Percentiles rank a stretch among this genome's conserved stretches.
phyloP scores from a whole-genome alignment of 345 rosid species.

The Heritiera littoralis region DNA sequence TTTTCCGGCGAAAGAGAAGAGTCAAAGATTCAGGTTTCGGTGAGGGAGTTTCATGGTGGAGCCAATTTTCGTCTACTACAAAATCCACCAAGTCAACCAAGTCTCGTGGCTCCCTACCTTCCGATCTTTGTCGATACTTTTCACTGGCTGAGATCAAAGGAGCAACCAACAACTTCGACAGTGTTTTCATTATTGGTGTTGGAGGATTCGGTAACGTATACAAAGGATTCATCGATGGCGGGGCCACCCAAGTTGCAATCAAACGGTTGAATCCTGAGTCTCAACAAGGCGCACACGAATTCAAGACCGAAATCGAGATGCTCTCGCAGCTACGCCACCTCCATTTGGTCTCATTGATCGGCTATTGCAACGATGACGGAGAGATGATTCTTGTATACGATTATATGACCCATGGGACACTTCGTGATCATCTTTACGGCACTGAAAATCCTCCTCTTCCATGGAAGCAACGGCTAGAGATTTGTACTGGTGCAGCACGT shows the following conservation, averaged over 20 bases:
- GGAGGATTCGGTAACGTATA: constrained; percentile 48
- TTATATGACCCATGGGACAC: too few species aligned
- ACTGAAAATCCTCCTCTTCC: too few species aligned
- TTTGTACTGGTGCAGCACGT: too few species aligned
- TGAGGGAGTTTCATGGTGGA: constrained; percentile 6
- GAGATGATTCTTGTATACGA: constrained; percentile 40
- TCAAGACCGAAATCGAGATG: constrained; percentile 44
- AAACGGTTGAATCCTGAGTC: constrained; percentile 36
- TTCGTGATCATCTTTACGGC: too few species aligned
- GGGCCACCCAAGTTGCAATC: constrained; percentile 36
- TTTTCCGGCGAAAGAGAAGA: constrained; percentile 12
- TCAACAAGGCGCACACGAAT: constrained; percentile 40
- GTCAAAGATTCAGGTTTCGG: neutral
- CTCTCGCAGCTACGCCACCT: constrained; percentile 41
- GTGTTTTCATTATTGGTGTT: constrained; percentile 31
- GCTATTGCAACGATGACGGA: constrained; percentile 34
- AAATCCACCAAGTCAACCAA: constrained; percentile 34
- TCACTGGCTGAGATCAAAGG: constrained; percentile 35
- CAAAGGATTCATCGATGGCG: constrained; percentile 39
- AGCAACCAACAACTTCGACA: constrained; percentile 43
- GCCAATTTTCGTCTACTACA: neutral
- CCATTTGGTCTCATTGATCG: constrained; percentile 43
- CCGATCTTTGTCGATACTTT: constrained; percentile 36
- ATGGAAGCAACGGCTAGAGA: too few species aligned
- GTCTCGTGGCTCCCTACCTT: constrained; percentile 23